Evolutionary conservation across 495 filamentous ascomycete genomes (phyloP), one percentile per base, ranked within the genome.

Genomic region (Lepidopterella palustris): DNA sequence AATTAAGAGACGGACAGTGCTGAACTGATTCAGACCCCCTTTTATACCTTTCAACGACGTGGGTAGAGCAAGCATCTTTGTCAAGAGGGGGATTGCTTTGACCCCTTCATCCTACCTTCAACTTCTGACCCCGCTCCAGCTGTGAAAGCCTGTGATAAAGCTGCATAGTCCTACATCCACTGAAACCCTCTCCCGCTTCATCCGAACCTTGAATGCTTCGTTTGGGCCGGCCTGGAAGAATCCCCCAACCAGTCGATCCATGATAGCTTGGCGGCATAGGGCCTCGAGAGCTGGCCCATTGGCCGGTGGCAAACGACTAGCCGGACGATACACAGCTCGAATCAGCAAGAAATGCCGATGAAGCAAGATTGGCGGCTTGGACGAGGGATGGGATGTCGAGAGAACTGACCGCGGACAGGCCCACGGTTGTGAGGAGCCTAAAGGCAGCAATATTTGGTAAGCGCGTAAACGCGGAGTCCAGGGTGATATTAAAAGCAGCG

Each of bases 21-120:
- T 55, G 18, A 4, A 45, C 24, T 5, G 50, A 55, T 53, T 42
- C 31, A 31, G 56, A 28, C 60, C 40, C 20, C 66, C 60, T 69
- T 69, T 69, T 69, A 69, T 69, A 69, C 66, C 58, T 68, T 62
- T 61, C n/a, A 29, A 26, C 42, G 58, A 25, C 58, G 55, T 29
- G 42, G 28, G 20, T 40, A 60, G 26, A 39, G 54, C 52, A 61
- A 61, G 62, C 61, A 53, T 53, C 31, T 61, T 45, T 26, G 54
- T 52, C 49, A 31, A 61, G 45, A 58, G 65, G 55, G 61, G 65
- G 32, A 68, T 64, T 42, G 52, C 55, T 47, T 53, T 61, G 62
- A 68, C 61, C 61, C 64, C 50, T 52, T 61, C 55, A 64, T 56
- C 29, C 45, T 26, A 39, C 65, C 26, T 51, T 21, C 48, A 55